Evolutionary conservation across 192 early-diverging fungal genomes (phyloP).

Genomic region (Linnemannia schmuckeri): DNA sequence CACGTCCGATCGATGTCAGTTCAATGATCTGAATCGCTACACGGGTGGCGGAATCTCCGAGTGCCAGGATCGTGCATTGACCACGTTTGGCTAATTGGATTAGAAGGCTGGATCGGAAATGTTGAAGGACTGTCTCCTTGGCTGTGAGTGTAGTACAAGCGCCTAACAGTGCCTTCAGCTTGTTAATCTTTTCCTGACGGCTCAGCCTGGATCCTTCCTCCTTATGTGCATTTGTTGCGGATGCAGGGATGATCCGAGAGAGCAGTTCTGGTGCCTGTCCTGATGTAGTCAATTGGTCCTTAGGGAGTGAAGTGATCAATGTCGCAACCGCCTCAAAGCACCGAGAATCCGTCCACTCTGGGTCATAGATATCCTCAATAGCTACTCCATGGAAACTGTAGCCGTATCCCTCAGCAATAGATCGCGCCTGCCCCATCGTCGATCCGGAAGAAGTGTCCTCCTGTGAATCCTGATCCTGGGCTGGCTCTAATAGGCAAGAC

Average conservation of each 20-base stretch:
- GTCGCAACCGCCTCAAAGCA: slow-evolving; percentile 51
- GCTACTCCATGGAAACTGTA: slow-evolving; percentile 60
- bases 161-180: slow-evolving; percentile 65
- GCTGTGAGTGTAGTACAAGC: slow-evolving; percentile 71
- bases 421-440: slow-evolving; percentile 54
- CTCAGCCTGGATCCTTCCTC: slow-evolving; percentile 18
- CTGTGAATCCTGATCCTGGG: slow-evolving; percentile 7
- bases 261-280: slow-evolving; percentile 46
- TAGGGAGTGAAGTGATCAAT: slow-evolving; percentile 38
- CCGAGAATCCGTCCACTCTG: slow-evolving; percentile 54
- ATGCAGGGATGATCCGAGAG: slow-evolving; percentile 20
- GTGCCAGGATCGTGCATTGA: slow-evolving; percentile 71
- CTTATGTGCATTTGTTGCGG: background rate
- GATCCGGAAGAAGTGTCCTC: slow-evolving; percentile 13
- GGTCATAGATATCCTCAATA: slow-evolving; percentile 78
- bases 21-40: slow-evolving; percentile 84
- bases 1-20: slow-evolving; percentile 86
- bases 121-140: slow-evolving; percentile 78
- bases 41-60: slow-evolving; percentile 86
- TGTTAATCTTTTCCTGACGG: slow-evolving; percentile 48
- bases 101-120: slow-evolving; percentile 73
- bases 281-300: slow-evolving; percentile 36
- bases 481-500: slow-evolving; percentile 60
- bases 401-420: slow-evolving; percentile 56
- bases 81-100: slow-evolving; percentile 63